Evolutionary conservation across 75 land plant genomes (phyloP), one percentile per base, ranked within the genome.

Genomic region (Pseudotsuga menziesii): DNA sequence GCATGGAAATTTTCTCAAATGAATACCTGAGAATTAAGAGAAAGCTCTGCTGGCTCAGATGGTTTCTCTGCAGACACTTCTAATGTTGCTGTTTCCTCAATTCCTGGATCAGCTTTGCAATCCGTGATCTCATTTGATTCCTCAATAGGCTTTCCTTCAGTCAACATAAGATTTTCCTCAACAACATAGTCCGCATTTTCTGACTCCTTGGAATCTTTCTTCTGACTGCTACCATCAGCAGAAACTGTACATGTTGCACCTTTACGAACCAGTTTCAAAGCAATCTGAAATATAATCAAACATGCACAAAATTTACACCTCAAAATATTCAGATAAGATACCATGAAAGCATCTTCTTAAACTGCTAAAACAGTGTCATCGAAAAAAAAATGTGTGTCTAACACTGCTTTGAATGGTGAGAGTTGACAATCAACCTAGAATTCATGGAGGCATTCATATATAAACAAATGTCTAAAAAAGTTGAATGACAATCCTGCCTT

Each of bases 191-290:
- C 58, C 16, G 39, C 35, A 80, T 20, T 29, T 7, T 20, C 14
- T 27, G 17, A 22, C 16, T 74, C 61, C 73, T 78, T 78, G 69
- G 52, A 4, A 58, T 52, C 81, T 57, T 78, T 11, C 39, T 83
- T 80, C 3, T 71, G 29, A 56, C 41, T 81, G 57, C 56, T 78
- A 2, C 29, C 41, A 29, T 77, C 89, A 57, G 60, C 67, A 52
- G 52, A 74, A 69, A 29, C 75, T 17, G 76, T 57, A 41, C 62
- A 60, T 57, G 87, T 69, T 56, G 79, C 83, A 79, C 83, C 89
- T 84, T 89, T 80, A 71, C 95, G 82, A 5, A 97, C 99, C 56
- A 97, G 90, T 79, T 89, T 83, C 75, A 97, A 77, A 75, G 99
- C 99, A 81, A 97, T 91, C 99, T 97, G 85, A 59, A 35, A 80